Evolutionary conservation across 192 early-diverging fungal species (phyloP).

Genomic region (Coemansia sp.): DNA sequence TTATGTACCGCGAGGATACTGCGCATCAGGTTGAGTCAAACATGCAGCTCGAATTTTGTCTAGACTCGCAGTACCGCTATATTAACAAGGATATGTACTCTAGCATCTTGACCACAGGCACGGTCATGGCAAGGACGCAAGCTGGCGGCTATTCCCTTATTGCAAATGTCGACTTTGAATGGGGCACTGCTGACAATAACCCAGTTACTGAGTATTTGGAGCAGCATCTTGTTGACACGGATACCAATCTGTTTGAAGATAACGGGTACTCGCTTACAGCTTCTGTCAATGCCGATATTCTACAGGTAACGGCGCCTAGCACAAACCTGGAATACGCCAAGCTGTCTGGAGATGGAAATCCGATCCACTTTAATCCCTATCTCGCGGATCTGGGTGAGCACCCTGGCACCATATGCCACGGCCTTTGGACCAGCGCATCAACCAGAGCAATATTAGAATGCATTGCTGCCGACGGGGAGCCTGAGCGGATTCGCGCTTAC

Average conservation of each 20-base stretch:
- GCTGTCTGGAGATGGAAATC: slow-evolving; percentile 82
- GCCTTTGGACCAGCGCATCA: slow-evolving; percentile 90
- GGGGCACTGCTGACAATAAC: slow-evolving; percentile 68
- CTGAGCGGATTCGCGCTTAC: slow-evolving; percentile 78
- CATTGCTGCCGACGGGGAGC: slow-evolving; percentile 81
- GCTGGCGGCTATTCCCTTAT: slow-evolving; percentile 66
- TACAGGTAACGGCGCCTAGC: slow-evolving; percentile 55
- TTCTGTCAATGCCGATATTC: background rate
- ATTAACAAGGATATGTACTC: slow-evolving; percentile 61
- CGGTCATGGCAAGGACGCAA: slow-evolving; percentile 54
- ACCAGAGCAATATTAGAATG: slow-evolving; percentile 88
- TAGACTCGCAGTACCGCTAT: slow-evolving; percentile 69
- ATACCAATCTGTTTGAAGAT: slow-evolving; percentile 69
- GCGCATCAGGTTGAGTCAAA: slow-evolving; percentile 53
- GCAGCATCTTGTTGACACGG: slow-evolving; percentile 66
- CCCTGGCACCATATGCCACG: slow-evolving; percentile 91
- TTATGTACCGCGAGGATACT: slow-evolving; percentile 40
- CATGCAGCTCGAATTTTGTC: slow-evolving; percentile 69
- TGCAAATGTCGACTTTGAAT: slow-evolving; percentile 72
- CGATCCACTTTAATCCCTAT: slow-evolving; percentile 91
- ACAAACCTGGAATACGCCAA: slow-evolving; percentile 79
- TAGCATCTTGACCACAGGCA: slow-evolving; percentile 67
- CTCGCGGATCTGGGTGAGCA: slow-evolving; percentile 81
- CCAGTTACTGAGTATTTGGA: slow-evolving; percentile 81
- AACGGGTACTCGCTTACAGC: slow-evolving; percentile 57